Evolutionary conservation across 2,329 filamentous ascomycete species (phyloP), one percentile per base, ranked within the genome.

Genomic region (Penicillium nordicum): DNA sequence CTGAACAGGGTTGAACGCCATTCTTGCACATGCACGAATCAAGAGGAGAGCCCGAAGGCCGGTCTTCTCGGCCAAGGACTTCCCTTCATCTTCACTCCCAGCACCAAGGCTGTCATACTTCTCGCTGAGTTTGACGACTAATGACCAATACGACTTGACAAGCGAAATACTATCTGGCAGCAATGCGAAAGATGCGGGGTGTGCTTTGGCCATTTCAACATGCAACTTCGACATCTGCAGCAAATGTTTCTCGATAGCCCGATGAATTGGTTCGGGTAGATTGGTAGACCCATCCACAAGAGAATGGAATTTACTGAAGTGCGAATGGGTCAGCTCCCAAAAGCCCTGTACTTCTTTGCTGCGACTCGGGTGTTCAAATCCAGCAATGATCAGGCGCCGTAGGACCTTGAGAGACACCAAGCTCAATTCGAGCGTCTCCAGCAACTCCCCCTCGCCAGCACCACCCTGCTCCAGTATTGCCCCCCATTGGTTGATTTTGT

Each of bases 181-280:
- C 12, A 90, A 80, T 0, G 88, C 86, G 72, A 97, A 97, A 53
- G 91, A 89, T 4, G 89, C 87, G 1, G 92, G 86, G 70, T 96
- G 92, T 5, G 80, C 77, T 48, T 85, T 84, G 1, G 90, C 86
- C 87, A 97, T 93, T 54, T 91, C 87, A 38, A 95, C 81, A 70
- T 97, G 94, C 3, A 99, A 79, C 74, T 97, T 99, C 4, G 92
- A 87, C 48, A 97, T 87, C 69, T 97, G 92, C 41, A 97, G 76
- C 2, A 96, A 79, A 69, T 97, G 92, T 69, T 92, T 95, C 62
- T 89, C 89, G n/a, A 96, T 78, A 25, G 88, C 69, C 36, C 82
- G 82, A 57, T 84, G 82, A 25, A 85, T 81, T 4, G 76, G 73
- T 4, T 76, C 70, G 1, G 79, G 72, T 1, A 87, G 74, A 3